Conservation (phyloP, 495 filamentous ascomycete genomes). For the Podospora anserina region DNA sequence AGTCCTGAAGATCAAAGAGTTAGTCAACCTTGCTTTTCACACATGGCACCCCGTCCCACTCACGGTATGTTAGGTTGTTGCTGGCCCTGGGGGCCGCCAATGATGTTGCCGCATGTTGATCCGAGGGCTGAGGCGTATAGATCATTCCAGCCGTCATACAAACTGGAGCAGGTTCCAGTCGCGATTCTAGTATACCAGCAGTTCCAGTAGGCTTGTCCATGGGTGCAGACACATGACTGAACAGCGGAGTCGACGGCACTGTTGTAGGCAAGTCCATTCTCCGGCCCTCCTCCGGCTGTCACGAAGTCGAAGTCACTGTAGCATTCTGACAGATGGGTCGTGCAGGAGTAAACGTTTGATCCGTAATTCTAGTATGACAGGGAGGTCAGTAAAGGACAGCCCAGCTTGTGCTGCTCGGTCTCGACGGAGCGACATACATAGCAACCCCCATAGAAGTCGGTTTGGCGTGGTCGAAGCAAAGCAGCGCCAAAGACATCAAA, state of each 20-base stretch:
- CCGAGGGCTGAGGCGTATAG: slow-evolving; percentile 15
- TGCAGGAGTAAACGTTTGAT: not conserved
- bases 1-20: not conserved
- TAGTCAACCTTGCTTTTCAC: not conserved
- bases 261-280: slow-evolving; percentile 1
- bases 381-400: not conserved
- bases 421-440: not conserved
- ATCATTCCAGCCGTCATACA: slow-evolving; percentile 13
- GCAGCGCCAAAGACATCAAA: slow-evolving; percentile 8
- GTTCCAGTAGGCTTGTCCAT: slow-evolving; percentile 23
- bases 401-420: not conserved
- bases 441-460: slow-evolving; percentile 9
- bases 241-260: not conserved
- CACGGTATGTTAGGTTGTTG: slow-evolving; percentile 17
- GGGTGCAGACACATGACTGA: slow-evolving; percentile 22
- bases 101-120: slow-evolving; percentile 16
- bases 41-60: not conserved
- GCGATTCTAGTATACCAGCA: slow-evolving; percentile 19
- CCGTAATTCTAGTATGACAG: not conserved
- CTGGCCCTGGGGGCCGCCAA: slow-evolving; percentile 19
- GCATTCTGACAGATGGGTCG: slow-evolving; percentile 1
- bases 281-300: slow-evolving; percentile 12
- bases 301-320: slow-evolving; percentile 16
- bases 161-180: slow-evolving; percentile 17
- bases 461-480: slow-evolving; percentile 19